Base-by-base conservation (phyloP, 495 filamentous ascomycete species). In the Viridothelium virens region DNA sequence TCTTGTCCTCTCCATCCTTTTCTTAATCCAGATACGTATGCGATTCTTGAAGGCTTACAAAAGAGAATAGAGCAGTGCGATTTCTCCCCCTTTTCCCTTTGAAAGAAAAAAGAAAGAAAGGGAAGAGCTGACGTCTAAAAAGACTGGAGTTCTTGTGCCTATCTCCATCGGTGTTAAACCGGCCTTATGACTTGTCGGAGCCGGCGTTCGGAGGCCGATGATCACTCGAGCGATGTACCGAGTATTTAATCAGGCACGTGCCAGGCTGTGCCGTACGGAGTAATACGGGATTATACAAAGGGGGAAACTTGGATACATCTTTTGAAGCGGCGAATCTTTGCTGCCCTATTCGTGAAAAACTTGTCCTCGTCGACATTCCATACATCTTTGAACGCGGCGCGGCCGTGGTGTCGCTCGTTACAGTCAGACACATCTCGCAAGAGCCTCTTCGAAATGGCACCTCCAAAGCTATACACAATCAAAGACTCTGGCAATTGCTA, bases 1-100 rank as follows among this genome's bases (percentile, higher is more conserved):
- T 25, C 25, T 25, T 25, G 25, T 79, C 72, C 62, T 74, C 77
- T 44, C 79, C 74, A 56, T 74, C 67, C 5, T 63, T 62, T 48
- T 69, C 56, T 44, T 44, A 25, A 25, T 25, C 25, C 25, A 25
- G 25, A 25, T 25, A 25, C 25, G 25, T 25, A 25, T 25, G 25
- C 1, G 25, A 25, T 25, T 25, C 25, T 25, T 25, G 25, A 25
- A 25, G 25, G 25, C 25, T 25, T 25, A 25, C 25, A 25, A 25
- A 25, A 25, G 25, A 25, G 25, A 25, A 25, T 25, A 25, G 25
- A 25, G 25, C 25, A 25, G 25, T n/a, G n/a, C n/a, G n/a, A 25
- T 25, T 25, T 25, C 25, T 25, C 1, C 25, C 25, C 25, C 0
- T 25, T 25, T 25, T n/a, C n/a, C n/a, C 25, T 1, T 25, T 25